These are phyloP conservation scores for Cajanus cajan DNA, from an alignment of 306 rosid genomes.

Conservation along the genomic window DNA sequence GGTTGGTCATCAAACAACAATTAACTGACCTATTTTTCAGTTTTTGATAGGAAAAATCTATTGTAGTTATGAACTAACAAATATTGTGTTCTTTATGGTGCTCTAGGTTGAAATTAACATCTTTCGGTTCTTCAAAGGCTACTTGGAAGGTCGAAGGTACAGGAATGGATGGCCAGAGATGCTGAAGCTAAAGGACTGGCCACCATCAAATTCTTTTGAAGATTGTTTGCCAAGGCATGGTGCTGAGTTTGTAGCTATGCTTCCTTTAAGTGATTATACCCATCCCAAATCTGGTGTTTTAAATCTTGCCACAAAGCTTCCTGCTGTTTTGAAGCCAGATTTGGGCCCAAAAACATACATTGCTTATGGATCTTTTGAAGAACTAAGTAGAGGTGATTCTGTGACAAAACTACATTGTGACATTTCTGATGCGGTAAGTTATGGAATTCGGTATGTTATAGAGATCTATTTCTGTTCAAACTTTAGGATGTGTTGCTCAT, in stretches of 20 bases:
- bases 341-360: constrained; percentile 70
- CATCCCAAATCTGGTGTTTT: constrained; percentile 63
- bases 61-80: constrained; percentile 8
- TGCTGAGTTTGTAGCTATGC: constrained; percentile 59
- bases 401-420: constrained; percentile 69
- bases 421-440: constrained; percentile 66
- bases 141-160: constrained; percentile 57
- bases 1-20: constrained; percentile 18
- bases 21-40: background rate
- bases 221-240: constrained; percentile 70
- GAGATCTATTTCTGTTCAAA: constrained; percentile 13
- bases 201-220: constrained; percentile 63
- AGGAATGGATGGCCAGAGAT: constrained; percentile 65
- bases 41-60: constrained; percentile 12
- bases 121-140: constrained; percentile 61
- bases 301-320: constrained; percentile 68
- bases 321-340: constrained; percentile 58
- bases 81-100: constrained; percentile 22
- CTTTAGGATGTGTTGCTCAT: background rate
- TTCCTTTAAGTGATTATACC: constrained; percentile 62
- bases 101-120: constrained; percentile 56
- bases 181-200: constrained; percentile 76
- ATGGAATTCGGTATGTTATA: background rate
- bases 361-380: constrained; percentile 60
- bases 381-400: constrained; percentile 67